A percentile compares a stretch with the other conserved stretches of the same genome.
Evolutionary conservation across 2,329 filamentous ascomycete species (phyloP).

Genomic region (Annulohypoxylon truncatum): DNA sequence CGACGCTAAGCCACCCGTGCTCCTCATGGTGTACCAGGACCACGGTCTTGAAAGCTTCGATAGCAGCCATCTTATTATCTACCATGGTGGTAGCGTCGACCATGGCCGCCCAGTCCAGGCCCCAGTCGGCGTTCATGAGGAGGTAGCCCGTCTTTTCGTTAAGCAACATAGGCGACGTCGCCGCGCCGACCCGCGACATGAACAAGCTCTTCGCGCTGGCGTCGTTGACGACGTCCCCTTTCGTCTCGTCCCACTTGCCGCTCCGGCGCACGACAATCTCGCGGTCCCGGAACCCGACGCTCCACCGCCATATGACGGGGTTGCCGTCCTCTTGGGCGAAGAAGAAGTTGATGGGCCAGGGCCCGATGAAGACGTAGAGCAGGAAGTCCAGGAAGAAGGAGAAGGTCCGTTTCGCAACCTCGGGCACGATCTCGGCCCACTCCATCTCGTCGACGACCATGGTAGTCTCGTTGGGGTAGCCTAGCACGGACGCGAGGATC

Average conservation of each 20-base stretch:
- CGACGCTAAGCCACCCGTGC: slow-evolving; percentile 78
- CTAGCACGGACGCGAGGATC: slow-evolving; percentile 72
- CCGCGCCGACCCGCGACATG: slow-evolving; percentile 71
- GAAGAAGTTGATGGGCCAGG: slow-evolving; percentile 80
- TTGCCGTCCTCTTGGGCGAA: slow-evolving; percentile 67
- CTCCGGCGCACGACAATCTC: slow-evolving; percentile 87
- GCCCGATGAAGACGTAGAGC: slow-evolving; percentile 74
- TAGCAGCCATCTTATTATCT: slow-evolving; percentile 67
- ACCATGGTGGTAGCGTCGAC: slow-evolving; percentile 76
- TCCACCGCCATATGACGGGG: slow-evolving; percentile 79
- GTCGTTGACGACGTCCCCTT: slow-evolving; percentile 65
- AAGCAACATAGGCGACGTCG: slow-evolving; percentile 74
- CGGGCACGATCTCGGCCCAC: slow-evolving; percentile 66
- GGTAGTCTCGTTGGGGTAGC: slow-evolving; percentile 73
- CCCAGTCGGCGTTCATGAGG: slow-evolving; percentile 86
- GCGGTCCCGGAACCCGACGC: slow-evolving; percentile 78
- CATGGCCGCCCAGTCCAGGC: slow-evolving; percentile 88
- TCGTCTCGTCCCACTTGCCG: slow-evolving; percentile 74
- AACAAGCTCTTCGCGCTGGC: slow-evolving; percentile 67
- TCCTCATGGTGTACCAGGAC: slow-evolving; percentile 76
- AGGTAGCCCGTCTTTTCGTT: slow-evolving; percentile 87
- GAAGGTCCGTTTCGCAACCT: slow-evolving; percentile 69
- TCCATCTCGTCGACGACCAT: slow-evolving; percentile 69
- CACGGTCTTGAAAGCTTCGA: slow-evolving; percentile 77
- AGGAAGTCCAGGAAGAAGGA: slow-evolving; percentile 81